A percentile compares a stretch with the other conserved stretches of the same genome.
phyloP scores from a whole-genome alignment of 1,284 basidiomycete species.

The Schizophyllum amplum region DNA sequence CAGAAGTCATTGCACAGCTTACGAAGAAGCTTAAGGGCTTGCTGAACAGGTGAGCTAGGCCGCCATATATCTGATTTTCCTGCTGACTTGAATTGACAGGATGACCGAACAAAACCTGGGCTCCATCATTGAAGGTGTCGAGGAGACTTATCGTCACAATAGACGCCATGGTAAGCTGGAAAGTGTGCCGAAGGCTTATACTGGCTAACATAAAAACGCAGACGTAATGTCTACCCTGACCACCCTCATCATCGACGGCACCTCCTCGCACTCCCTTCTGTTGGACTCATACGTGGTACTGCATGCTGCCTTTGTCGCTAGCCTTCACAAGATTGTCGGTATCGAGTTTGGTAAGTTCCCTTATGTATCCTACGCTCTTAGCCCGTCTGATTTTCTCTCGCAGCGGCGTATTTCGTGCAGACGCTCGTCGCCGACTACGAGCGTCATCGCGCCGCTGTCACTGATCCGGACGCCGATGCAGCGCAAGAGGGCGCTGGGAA shows the following conservation, averaged over 20 bases:
- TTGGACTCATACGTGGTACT: slow-evolving; percentile 90
- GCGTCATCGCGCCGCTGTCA: slow-evolving; percentile 31
- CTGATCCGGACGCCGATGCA: slow-evolving; percentile 11
- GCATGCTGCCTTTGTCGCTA: slow-evolving; percentile 83
- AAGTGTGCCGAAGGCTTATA: neutral
- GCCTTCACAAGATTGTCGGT: slow-evolving; percentile 80
- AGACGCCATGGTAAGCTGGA: slow-evolving; percentile 65
- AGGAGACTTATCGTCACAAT: slow-evolving; percentile 73
- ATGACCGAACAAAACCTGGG: slow-evolving; percentile 90
- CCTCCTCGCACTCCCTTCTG: slow-evolving; percentile 75
- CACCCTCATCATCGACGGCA: slow-evolving; percentile 73
- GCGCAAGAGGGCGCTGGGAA: slow-evolving; percentile 41
- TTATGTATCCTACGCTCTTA: slow-evolving; percentile 1
- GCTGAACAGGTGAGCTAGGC: slow-evolving; percentile 77
- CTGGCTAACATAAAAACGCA: slow-evolving; percentile 19
- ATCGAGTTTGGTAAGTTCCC: slow-evolving; percentile 74
- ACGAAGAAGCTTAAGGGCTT: slow-evolving; percentile 80
- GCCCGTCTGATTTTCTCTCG: neutral
- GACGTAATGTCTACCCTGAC: slow-evolving; percentile 84
- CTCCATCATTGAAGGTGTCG: slow-evolving; percentile 70
- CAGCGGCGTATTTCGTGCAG: slow-evolving; percentile 77
- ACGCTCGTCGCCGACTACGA: slow-evolving; percentile 62
- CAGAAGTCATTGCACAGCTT: slow-evolving; percentile 57
- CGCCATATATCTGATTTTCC: too few species aligned
- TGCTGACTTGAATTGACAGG: slow-evolving; percentile 30